A percentile compares a stretch with the other conserved stretches of the same genome.
These are phyloP conservation scores for Liriodendron chinense DNA, from an alignment of 164 flowering plant species.

Conservation along the genomic window DNA sequence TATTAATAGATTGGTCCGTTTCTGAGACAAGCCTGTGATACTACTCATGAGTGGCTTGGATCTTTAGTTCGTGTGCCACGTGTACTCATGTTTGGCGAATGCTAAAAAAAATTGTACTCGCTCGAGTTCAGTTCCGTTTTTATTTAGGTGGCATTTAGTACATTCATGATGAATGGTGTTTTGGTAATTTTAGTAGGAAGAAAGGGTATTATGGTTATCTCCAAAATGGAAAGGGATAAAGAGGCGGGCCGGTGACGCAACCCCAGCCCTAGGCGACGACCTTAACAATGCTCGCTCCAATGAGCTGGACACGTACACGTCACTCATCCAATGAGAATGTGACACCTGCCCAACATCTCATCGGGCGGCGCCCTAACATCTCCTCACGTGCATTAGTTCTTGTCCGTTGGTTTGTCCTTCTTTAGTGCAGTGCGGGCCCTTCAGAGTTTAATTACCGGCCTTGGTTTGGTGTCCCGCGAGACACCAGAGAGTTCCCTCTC, in stretches of 20 bases:
- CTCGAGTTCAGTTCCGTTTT: too few species aligned
- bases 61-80: too few species aligned
- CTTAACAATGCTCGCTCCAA: conserved; percentile 13
- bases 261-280: conserved; percentile 14
- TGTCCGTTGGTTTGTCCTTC: neutral
- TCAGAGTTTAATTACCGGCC: too few species aligned
- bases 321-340: neutral
- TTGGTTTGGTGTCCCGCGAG: too few species aligned
- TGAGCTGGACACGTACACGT: conserved; percentile 11
- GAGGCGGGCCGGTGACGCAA: conserved; percentile 16
- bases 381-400: neutral
- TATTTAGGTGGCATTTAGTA: too few species aligned
- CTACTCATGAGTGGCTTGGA: too few species aligned
- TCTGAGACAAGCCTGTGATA: too few species aligned
- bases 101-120: too few species aligned
- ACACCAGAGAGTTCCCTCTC: too few species aligned
- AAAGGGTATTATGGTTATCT: neutral
- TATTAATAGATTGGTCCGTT: too few species aligned
- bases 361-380: neutral
- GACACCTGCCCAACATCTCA: neutral
- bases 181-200: neutral
- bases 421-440: too few species aligned
- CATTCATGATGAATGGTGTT: neutral
- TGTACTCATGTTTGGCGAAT: too few species aligned
- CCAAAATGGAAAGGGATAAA: neutral